Conservation (phyloP, 2,329 filamentous ascomycete genomes). For the Cercospora sp. region DNA sequence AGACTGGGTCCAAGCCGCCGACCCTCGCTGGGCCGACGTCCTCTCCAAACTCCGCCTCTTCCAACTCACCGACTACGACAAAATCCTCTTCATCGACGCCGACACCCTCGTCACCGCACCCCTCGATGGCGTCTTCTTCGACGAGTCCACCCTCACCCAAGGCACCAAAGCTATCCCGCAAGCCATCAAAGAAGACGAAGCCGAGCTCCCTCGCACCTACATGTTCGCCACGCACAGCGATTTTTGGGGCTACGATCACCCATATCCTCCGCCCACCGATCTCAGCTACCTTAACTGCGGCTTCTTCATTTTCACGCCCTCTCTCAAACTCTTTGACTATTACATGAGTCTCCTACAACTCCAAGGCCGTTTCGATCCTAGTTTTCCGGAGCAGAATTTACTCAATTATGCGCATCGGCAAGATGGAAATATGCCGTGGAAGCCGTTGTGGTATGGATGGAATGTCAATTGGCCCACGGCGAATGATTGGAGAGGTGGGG, state of each 20-base stretch:
- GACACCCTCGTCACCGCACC: conserved; percentile 37
- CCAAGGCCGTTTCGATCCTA: conserved; percentile 39
- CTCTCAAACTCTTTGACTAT: conserved; percentile 40
- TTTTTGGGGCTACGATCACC: conserved; percentile 37
- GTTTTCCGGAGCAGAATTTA: conserved; percentile 43
- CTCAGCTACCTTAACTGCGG: conserved; percentile 41
- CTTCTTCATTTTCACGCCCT: conserved; percentile 44
- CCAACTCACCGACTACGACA: conserved; percentile 38
- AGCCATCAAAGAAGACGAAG: conserved; percentile 38
- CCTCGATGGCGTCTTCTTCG: conserved; percentile 39
- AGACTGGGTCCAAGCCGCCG: conserved; percentile 36
- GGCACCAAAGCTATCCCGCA: conserved; percentile 31
- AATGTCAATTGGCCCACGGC: conserved; percentile 45
- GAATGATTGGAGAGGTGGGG: conserved; percentile 41
- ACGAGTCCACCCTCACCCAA: conserved; percentile 40
- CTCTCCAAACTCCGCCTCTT: conserved; percentile 43
- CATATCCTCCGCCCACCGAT: conserved; percentile 36
- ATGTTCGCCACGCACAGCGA: conserved; percentile 44
- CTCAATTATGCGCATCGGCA: conserved; percentile 45
- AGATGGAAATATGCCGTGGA: conserved; percentile 47
- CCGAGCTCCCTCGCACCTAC: conserved; percentile 42
- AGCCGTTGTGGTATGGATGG: conserved; percentile 42
- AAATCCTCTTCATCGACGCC: conserved; percentile 42
- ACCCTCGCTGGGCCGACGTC: conserved; percentile 39
- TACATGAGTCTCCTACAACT: conserved; percentile 40